These are phyloP conservation scores for Candida sanyaensis DNA, from an alignment of 1,139 yeast genomes.

Conservation along the genomic window DNA sequence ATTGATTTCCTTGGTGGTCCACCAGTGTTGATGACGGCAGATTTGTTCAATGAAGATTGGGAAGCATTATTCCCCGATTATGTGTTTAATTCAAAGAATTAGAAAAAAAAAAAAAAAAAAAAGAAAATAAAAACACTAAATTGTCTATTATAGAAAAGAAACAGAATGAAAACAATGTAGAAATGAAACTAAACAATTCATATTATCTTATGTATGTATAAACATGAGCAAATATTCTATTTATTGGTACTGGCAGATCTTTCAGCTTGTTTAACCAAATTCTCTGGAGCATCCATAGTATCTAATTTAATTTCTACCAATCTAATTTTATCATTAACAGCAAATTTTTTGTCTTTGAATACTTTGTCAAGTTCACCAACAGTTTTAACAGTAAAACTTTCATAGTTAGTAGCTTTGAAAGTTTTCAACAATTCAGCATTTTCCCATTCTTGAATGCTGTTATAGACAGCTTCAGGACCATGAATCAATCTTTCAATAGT, in stretches of 20 bases:
- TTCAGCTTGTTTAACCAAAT: slow-evolving; percentile 67
- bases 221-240: not conserved
- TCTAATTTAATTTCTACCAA: slow-evolving; percentile 79
- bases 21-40: slow-evolving; percentile 55
- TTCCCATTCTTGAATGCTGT: slow-evolving; percentile 83
- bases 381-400: slow-evolving; percentile 56
- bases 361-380: slow-evolving; percentile 68
- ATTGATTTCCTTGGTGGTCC: slow-evolving; percentile 53
- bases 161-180: too few species aligned
- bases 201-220: not conserved
- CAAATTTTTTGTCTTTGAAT: slow-evolving; percentile 56
- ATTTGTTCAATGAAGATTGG: slow-evolving; percentile 53
- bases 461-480: slow-evolving; percentile 74
- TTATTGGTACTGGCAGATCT: slow-evolving; percentile 69
- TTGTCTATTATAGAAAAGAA: too few species aligned
- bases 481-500: slow-evolving; percentile 88
- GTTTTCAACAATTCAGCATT: slow-evolving; percentile 67
- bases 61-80: slow-evolving; percentile 50
- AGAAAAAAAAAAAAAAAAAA: not conserved
- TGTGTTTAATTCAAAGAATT: slow-evolving; percentile 20
- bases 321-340: slow-evolving; percentile 65
- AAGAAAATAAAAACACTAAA: not conserved
- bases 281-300: slow-evolving; percentile 78
- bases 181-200: too few species aligned
- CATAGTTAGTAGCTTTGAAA: slow-evolving; percentile 68